phyloP scores from a whole-genome alignment of 1,284 basidiomycete species.

The Exobasidium cylindrosporum region DNA sequence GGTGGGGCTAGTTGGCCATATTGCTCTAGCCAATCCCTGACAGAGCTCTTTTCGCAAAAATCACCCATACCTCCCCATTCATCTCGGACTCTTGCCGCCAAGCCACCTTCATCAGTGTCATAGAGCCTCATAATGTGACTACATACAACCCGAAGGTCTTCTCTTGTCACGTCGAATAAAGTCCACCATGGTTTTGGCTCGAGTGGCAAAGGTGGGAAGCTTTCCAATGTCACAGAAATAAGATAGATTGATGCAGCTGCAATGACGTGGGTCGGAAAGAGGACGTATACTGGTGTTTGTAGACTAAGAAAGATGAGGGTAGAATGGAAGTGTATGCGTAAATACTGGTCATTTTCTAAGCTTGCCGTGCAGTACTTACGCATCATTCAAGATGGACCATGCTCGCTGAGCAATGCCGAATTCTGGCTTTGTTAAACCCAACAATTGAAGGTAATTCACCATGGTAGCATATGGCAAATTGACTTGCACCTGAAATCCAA shows the following conservation, averaged over 20 bases:
- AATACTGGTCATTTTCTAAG: too few relatives aligned
- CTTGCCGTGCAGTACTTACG: conserved; percentile 43
- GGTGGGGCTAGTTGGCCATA: not conserved
- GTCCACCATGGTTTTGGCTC: conserved; percentile 56
- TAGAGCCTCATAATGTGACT: conserved; percentile 42
- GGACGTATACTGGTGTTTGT: conserved; percentile 83
- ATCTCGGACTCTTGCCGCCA: conserved; percentile 17
- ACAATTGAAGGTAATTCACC: conserved; percentile 87
- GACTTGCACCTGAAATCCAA: conserved; percentile 60
- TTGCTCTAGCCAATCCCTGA: conserved; percentile 14
- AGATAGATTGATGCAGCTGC: conserved; percentile 65
- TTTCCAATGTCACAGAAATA: conserved; percentile 22
- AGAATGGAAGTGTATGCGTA: conserved; percentile 7
- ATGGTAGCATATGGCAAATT: conserved; percentile 89
- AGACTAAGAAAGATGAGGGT: conserved; percentile 68
- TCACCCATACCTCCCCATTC: conserved; percentile 21
- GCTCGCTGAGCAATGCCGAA: conserved; percentile 41
- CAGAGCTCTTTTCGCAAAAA: conserved; percentile 14
- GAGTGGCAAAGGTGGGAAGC: conserved; percentile 47
- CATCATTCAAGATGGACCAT: conserved; percentile 57
- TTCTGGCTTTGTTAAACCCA: conserved; percentile 64
- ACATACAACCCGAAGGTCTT: conserved; percentile 36
- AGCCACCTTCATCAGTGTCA: conserved; percentile 15
- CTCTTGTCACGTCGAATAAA: conserved; percentile 53
- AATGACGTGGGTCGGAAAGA: conserved; percentile 81